Base-by-base conservation (phyloP, 805 yeast genomes). In the Torulaspora maleeae region DNA sequence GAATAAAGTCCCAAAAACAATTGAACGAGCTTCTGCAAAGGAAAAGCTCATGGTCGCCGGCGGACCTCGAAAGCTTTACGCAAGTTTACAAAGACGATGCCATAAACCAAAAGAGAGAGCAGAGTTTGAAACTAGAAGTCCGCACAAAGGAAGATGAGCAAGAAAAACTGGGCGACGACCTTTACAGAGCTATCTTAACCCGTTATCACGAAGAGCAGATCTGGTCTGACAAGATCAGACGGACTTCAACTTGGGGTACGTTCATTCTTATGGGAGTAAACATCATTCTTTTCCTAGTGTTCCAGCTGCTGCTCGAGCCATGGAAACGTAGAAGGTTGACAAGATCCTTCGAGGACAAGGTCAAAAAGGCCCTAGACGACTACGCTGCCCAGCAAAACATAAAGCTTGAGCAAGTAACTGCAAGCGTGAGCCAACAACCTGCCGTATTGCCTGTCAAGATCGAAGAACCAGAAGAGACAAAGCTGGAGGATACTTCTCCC, bases 211-310 rank as follows among this genome's bases (percentile, higher is more conserved):
- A 93, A 63, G 99, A 93, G 59, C 98, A 93, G 65, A 80, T 93
- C 6, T 93, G 99, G 98, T 87, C 96, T 1, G 99, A 93, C 67
- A 90, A 90, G 65, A 93, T 93, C 48, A 73, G 99, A 49, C 77
- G 90, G 53, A 88, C 95, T 4, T 86, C 96, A 5, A 90, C 98
- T 0, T 93, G 96, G 95, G 99, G 98, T 2, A 93, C 99, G 0
- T 80, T 93, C 75, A 69, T 82, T 3, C 72, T 93, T 35, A 88
- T 90, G 95, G 93, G 88, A 1, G 76, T 88, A 51, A 93, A 93
- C 68, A 75, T 91, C 20, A 41, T 85, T 7, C 64, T 95, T 22
- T 89, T 93, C 52, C 59, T 89, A 3, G 71, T 86, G 5, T 93
- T 95, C 13, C 96, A 95, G 53, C 70, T 93, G 54, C 73, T 89